Conservation (phyloP, 176 grass and related monocot species). For the Eragrostis nindensis region DNA sequence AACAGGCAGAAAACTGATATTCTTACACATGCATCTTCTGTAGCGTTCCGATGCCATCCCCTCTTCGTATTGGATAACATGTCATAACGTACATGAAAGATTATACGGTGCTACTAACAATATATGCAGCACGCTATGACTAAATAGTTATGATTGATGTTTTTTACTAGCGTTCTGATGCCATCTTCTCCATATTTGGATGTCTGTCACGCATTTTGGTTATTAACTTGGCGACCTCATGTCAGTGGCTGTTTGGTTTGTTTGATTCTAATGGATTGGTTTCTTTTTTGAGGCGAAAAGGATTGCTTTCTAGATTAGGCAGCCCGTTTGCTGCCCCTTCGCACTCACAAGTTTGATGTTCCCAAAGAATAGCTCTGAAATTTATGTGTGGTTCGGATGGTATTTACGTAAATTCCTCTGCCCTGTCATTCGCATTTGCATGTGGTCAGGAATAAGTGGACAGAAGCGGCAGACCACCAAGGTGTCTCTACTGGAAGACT, state of each 20-base stretch:
- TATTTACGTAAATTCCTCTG: background rate
- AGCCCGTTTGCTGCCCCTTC: too few relatives aligned
- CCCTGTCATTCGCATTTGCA: background rate
- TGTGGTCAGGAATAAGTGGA: slow-evolving; percentile 47
- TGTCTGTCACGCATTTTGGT: slow-evolving; percentile 50
- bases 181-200: too few relatives aligned
- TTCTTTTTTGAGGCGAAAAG: too few relatives aligned
- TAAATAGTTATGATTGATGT: background rate
- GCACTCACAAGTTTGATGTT: too few relatives aligned
- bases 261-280: too few relatives aligned
- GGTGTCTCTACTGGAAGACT: background rate
- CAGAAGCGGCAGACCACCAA: background rate
- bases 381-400: background rate
- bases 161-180: too few relatives aligned
- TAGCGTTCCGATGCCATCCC: background rate
- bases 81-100: background rate
- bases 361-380: background rate
- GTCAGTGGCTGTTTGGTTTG: slow-evolving; percentile 47
- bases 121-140: background rate
- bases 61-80: background rate
- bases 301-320: too few relatives aligned
- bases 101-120: background rate
- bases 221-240: slow-evolving; percentile 61
- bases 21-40: background rate
- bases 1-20: background rate